Base-by-base conservation (phyloP, 176 grass and related monocot species). In the Paspalum notatum region DNA sequence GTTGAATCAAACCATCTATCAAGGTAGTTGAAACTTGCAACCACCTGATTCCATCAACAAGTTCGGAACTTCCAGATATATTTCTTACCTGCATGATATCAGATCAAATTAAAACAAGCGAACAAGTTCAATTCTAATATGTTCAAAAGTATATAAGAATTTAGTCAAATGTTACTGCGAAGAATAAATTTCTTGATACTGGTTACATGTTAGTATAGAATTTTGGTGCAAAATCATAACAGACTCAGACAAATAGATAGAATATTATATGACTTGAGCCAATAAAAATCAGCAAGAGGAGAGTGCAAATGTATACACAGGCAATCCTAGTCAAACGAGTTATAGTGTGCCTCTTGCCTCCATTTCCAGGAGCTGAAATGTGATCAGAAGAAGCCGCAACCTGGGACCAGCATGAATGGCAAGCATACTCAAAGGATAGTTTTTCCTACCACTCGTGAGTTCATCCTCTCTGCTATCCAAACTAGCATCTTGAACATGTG, bases 381-480 rank as follows among this genome's bases (percentile, higher is more conserved):
- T 89, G 67, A 91, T 67, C 73, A 84, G 87, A 68, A 98, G 84
- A 81, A 98, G 85, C 66, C 88, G 88, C 55, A 98, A 62, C 59
- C 84, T 98, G 72, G 92, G 92, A 66, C 80, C 81, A 78, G 75
- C 81, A 92, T 93, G 76, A 87, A 98, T 70, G 82, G 90, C 90
- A 88, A 95, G 75, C 85, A 98, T 89, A 87, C 86, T 98, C 74
- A 98, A 92, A 80, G 88, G 92, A 56, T 74, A 72, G 69, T 77
- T 90, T 89, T 91, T 98, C 22, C 74, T 87, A 77, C 77, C 66
- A 27, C 68, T 89, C 32, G 52, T 86, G 61, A 76, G 47, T 70
- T 81, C 87, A 84, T 62, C 32, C 46, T 64, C 81, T 74, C 62
- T 67, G 7, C 37, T 76, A 62, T 40, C 69, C 24, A 69, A 81